These are phyloP conservation scores for Kalanchoe fedtschenkoi DNA, from an alignment of 164 flowering plant species.

Conservation along the genomic window DNA sequence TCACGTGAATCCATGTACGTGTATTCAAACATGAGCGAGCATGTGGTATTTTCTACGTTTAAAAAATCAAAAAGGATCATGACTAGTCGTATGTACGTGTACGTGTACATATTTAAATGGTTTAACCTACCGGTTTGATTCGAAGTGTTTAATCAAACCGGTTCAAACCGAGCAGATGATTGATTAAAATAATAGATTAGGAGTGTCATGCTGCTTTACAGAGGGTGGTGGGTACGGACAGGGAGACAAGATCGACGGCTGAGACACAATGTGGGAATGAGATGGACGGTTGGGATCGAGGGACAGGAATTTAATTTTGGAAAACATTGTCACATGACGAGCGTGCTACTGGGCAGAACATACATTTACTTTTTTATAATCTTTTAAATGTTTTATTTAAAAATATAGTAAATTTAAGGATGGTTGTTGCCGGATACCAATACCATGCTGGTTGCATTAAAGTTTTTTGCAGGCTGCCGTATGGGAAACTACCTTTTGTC, in stretches of 20 bases:
- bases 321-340: constrained; percentile 1
- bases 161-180: background rate
- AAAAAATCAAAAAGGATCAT: background rate
- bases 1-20: background rate
- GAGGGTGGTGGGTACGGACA: too few species aligned
- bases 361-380: background rate
- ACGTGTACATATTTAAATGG: background rate
- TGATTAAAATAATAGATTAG: too few species aligned
- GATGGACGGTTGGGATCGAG: background rate
- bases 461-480: background rate
- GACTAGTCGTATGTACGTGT: constrained; percentile 6
- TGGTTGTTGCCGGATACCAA: background rate
- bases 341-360: background rate
- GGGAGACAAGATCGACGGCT: background rate
- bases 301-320: background rate
- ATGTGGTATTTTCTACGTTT: background rate
- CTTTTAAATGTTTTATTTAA: background rate
- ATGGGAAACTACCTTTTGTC: background rate
- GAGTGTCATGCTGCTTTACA: too few species aligned
- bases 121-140: background rate
- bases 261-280: background rate
- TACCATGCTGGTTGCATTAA: background rate
- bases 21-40: background rate
- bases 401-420: background rate
- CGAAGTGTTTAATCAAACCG: background rate